Percentiles rank a stretch among this genome's conserved stretches.
These are phyloP conservation scores for Cystobasidium pallidum DNA, from an alignment of 1,284 basidiomycete genomes.

Conservation along the genomic window DNA sequence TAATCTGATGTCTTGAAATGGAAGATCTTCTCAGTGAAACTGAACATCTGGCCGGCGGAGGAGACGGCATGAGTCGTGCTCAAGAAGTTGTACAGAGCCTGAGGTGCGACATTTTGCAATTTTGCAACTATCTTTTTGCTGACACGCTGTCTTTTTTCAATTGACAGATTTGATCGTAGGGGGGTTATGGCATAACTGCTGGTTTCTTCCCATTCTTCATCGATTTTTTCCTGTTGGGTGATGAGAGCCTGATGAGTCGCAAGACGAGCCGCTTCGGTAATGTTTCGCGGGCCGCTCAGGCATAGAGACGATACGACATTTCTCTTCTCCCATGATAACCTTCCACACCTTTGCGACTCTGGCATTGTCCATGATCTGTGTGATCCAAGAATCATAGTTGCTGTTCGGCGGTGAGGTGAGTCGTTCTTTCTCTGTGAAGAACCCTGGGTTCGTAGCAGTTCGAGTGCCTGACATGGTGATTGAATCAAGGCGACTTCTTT, in stretches of 20 bases:
- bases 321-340: too few species aligned
- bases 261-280: too few species aligned
- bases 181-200: neutral
- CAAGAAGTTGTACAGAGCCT: neutral
- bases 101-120: neutral
- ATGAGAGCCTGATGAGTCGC: neutral
- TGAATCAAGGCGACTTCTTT: too few species aligned
- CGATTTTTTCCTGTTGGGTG: slow-evolving; percentile 2
- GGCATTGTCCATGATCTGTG: too few species aligned
- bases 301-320: too few species aligned
- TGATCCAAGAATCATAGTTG: too few species aligned
- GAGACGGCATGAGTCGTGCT: neutral
- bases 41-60: neutral
- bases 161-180: neutral
- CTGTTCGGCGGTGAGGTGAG: too few species aligned
- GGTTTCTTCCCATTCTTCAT: neutral
- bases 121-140: neutral
- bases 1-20: slow-evolving; percentile 4
- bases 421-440: too few species aligned
- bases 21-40: neutral
- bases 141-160: neutral
- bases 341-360: too few species aligned
- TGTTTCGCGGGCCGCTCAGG: too few species aligned
- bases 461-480: too few species aligned
- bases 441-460: too few species aligned